Evolutionary conservation across 1,284 basidiomycete genomes (phyloP).

Genomic region (Apiotrichum akiyoshidainum): DNA sequence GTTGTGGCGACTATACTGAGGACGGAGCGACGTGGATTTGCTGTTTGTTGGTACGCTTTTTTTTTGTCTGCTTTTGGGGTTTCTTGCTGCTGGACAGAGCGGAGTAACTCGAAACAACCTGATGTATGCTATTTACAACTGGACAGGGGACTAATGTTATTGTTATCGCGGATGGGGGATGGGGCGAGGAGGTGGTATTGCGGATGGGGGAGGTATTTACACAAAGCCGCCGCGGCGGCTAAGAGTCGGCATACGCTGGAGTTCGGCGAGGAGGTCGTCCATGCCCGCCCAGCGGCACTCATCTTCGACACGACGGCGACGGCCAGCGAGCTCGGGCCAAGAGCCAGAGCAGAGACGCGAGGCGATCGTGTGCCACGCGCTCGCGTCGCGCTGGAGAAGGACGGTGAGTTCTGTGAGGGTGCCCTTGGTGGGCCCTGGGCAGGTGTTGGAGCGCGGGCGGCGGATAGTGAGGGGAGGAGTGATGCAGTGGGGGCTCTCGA

Average conservation of each 20-base stretch:
- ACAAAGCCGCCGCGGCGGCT: conserved; percentile 7
- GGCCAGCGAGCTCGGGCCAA: conserved; percentile 22
- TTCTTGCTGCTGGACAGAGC: too few relatives aligned
- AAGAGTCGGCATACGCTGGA: conserved; percentile 7
- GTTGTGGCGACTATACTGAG: too few relatives aligned
- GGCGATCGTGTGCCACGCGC: conserved; percentile 31
- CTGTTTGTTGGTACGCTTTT: too few relatives aligned
- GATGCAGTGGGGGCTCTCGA: neutral
- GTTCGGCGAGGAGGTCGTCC: conserved; percentile 19
- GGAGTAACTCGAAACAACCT: too few relatives aligned
- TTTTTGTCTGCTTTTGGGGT: too few relatives aligned
- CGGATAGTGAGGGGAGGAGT: conserved; percentile 1
- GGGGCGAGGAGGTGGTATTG: too few relatives aligned
- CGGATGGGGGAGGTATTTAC: neutral
- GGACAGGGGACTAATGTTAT: too few relatives aligned
- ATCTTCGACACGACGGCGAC: conserved; percentile 21
- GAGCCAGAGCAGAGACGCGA: conserved; percentile 26
- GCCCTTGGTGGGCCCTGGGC: conserved; percentile 6
- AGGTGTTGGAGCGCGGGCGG: conserved; percentile 15
- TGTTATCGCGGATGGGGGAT: too few relatives aligned
- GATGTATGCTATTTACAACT: too few relatives aligned
- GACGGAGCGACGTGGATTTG: too few relatives aligned
- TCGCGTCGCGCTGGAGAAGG: conserved; percentile 30
- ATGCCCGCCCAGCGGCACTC: conserved; percentile 32
- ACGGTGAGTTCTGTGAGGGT: conserved; percentile 24